Base-by-base conservation (phyloP, 257 asterid species). In the Leptodermis oblonga region DNA sequence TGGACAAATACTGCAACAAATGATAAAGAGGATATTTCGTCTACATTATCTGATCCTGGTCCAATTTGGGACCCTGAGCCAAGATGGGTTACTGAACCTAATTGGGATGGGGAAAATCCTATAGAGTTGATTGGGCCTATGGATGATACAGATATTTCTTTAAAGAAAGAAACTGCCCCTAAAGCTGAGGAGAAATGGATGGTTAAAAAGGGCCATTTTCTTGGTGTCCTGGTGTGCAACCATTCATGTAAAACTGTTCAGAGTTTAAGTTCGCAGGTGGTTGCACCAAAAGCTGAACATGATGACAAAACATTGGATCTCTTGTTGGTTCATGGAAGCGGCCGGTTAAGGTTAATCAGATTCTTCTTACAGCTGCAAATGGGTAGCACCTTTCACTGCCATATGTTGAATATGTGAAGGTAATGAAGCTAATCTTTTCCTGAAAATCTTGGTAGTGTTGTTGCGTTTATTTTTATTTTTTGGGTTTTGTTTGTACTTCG, bases 61-160 rank as follows among this genome's bases (percentile, higher is more conserved):
- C 99, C 99, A 18, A 86, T 93, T 68, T 93, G 99, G 99, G 97
- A 93, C 77, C 78, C 97, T 28, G 99, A 90, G 82, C 99, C 99
- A 15, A 88, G 92, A 62, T 93, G 99, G 99, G 99, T 90, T 71
- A 72, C 86, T 17, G 99, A 90, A 73, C 85, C 89, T 34, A 79
- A 76, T 65, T 85, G 93, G 91, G 82, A 76, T 42, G 71, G 75
- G 7, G 97, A 89, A 58, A 86, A 86, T 75, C 89, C 86, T 61
- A 79, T 86, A 61, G 97, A 93, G 80, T 82, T 88, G 77, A 91
- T 92, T 2, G 92, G 87, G 28, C 88, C 83, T 18, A 63, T 81
- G 13, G 92, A 86, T 67, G 98, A 82, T 54, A 23, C 74, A 68
- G 89, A 73, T 64, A 81, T 60, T 65, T 72, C 69, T 74, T 79